Evolutionary conservation across 257 asterid genomes (phyloP).

Genomic region (Fraxinus cuspidata): DNA sequence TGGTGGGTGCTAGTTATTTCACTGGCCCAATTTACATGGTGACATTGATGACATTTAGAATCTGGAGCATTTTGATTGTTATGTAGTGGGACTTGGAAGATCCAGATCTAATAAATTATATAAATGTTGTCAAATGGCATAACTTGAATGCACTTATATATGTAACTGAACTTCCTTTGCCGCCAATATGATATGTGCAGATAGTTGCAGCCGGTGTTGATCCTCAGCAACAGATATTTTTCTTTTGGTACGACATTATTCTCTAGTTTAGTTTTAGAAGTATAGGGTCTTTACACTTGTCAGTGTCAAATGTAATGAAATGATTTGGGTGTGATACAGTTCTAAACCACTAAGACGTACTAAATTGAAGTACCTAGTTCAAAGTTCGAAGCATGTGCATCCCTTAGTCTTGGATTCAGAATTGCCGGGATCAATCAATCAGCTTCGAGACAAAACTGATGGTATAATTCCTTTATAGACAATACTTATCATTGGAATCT

Average conservation of each 20-base stretch:
- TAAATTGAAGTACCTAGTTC: constrained; percentile 45
- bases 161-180: constrained; percentile 22
- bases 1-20: neutral
- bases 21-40: constrained; percentile 2
- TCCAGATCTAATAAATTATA: constrained; percentile 17
- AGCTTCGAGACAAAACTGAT: constrained; percentile 64
- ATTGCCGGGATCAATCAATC: constrained; percentile 48
- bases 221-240: constrained; percentile 84
- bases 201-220: constrained; percentile 84
- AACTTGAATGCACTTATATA: constrained; percentile 6
- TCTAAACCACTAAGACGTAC: constrained; percentile 63
- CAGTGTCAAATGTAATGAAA: constrained; percentile 32
- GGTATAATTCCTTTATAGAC: constrained; percentile 48
- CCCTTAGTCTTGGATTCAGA: constrained; percentile 70
- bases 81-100: constrained; percentile 4
- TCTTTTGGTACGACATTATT: constrained; percentile 61
- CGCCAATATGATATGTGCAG: constrained; percentile 45
- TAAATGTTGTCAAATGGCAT: constrained; percentile 15
- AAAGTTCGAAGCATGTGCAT: constrained; percentile 66
- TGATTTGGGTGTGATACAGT: constrained; percentile 51
- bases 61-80: constrained; percentile 8
- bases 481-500: constrained; percentile 12
- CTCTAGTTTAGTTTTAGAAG: constrained; percentile 23
- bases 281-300: constrained; percentile 20
- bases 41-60: constrained; percentile 12